Evolutionary conservation across 1,284 basidiomycete species (phyloP), one percentile per base, ranked within the genome.

Genomic region (Ustilago trichophora): DNA sequence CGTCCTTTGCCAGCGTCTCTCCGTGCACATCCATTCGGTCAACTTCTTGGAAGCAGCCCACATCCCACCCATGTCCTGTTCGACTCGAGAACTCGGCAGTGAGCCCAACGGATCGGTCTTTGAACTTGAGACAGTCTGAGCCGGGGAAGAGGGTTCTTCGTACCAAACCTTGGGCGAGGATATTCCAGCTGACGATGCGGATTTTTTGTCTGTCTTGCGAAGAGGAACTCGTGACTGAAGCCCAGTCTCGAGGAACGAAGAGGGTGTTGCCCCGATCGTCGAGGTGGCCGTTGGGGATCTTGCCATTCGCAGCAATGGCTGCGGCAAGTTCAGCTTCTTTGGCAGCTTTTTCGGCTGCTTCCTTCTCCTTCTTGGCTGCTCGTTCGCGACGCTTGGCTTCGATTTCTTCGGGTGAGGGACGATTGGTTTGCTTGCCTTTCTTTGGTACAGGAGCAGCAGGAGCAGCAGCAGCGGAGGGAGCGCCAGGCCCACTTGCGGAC

Each of bases 11-110:
- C 19, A 81, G 51, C 33, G 55, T 70, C 13, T 59, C 49, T 15
- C 48, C 63, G 46, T 83, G 82, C 6, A 76, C 71, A 3, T 79
- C 71, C 32, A 82, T 71, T 7, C 77, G 68, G 51, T 83, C 82
- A 24, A 82, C 82, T 44, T 83, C 83, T 41, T 83, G 83, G 22
- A 83, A 80, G 52, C 80, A 82, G 10, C 76, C 83, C 16, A 83
- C 65, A 41, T 83, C 82, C 63, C 79, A 82, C 6, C 68, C 59
- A 41, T 82, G 78, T 21, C 80, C 74, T 0, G 77, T 59, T 4
- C 60, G 37, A 26, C 41, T 53, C n/a, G 43, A 43, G 10, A 73
- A 34, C 33, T 76, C 76, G 6, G 72, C 68, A 3, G 52, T 45
- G 3, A 82, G 40, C 5, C 76, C 77, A 1, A 73, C 49, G 4